Percentiles rank a stretch among this genome's conserved stretches.
Conservation (phyloP, 2,329 filamentous ascomycete species). For the Zymoseptoria passerinii region DNA sequence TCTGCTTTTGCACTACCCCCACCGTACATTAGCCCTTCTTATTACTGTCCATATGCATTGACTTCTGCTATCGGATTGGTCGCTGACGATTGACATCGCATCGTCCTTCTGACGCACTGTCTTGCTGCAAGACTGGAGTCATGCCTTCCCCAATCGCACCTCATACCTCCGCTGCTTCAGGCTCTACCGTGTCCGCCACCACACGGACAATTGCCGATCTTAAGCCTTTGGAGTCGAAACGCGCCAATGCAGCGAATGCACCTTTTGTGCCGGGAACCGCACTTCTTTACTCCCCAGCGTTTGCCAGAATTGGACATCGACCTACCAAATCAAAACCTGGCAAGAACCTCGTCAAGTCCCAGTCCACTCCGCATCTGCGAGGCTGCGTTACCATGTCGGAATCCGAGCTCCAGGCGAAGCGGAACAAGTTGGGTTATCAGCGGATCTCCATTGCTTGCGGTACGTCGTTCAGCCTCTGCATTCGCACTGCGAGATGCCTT, state of each 20-base stretch:
- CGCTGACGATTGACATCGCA: background rate
- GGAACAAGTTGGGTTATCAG: slow-evolving; percentile 93
- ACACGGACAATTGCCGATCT: slow-evolving; percentile 7
- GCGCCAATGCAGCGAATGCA: slow-evolving; percentile 9
- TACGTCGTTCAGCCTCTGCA: slow-evolving; percentile 46
- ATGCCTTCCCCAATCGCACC: slow-evolving; percentile 12
- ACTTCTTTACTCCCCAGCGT: slow-evolving; percentile 2
- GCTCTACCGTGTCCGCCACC: slow-evolving; percentile 1
- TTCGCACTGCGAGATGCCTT: background rate
- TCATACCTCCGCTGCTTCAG: slow-evolving; percentile 5
- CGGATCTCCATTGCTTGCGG: slow-evolving; percentile 91
- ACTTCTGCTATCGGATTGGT: background rate
- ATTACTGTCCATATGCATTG: background rate
- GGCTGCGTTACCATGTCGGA: slow-evolving; percentile 37
- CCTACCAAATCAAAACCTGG: slow-evolving; percentile 34
- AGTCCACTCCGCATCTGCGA: slow-evolving; percentile 43
- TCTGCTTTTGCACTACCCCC: background rate
- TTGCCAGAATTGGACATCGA: slow-evolving; percentile 29
- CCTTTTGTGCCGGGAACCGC: slow-evolving; percentile 13
- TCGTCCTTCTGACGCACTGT: background rate
- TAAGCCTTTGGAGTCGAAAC: slow-evolving; percentile 9
- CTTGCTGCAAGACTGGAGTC: slow-evolving; percentile 1
- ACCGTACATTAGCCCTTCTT: background rate
- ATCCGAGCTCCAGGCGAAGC: slow-evolving; percentile 53
- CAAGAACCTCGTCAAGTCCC: slow-evolving; percentile 33